These are phyloP conservation scores for Aureobasidium sp. DNA, from an alignment of 2,329 filamentous ascomycete genomes.

Conservation along the genomic window DNA sequence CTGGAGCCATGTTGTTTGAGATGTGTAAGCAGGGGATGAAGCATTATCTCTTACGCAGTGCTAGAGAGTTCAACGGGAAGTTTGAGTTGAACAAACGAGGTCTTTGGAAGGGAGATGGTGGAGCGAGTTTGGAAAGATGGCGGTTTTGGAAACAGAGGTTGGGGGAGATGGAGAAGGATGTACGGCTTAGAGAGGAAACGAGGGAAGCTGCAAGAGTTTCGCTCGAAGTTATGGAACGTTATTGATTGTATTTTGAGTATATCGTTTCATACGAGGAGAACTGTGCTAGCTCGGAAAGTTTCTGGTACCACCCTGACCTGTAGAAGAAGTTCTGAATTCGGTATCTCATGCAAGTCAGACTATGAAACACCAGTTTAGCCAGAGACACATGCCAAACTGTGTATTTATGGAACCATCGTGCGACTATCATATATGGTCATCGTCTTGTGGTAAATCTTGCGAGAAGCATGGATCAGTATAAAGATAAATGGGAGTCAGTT, in stretches of 20 bases:
- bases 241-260: not conserved
- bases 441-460: no score
- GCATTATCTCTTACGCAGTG: not conserved
- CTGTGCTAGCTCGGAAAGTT: not conserved
- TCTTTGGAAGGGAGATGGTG: not conserved
- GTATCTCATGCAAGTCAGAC: no score
- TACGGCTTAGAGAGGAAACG: not conserved
- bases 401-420: no score
- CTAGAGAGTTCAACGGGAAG: not conserved
- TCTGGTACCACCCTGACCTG: not conserved
- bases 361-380: no score
- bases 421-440: no score
- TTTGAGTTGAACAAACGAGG: not conserved
- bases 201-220: not conserved
- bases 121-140: not conserved
- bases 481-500: no score
- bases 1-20: not conserved
- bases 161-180: not conserved
- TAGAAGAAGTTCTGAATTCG: no score
- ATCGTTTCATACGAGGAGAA: no score
- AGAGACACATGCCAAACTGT: no score
- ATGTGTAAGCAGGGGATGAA: not conserved
- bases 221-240: not conserved
- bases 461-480: no score
- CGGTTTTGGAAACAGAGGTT: not conserved